Evolutionary conservation across 2,329 filamentous ascomycete species (phyloP).

Genomic region (Rutstroemia sp.): DNA sequence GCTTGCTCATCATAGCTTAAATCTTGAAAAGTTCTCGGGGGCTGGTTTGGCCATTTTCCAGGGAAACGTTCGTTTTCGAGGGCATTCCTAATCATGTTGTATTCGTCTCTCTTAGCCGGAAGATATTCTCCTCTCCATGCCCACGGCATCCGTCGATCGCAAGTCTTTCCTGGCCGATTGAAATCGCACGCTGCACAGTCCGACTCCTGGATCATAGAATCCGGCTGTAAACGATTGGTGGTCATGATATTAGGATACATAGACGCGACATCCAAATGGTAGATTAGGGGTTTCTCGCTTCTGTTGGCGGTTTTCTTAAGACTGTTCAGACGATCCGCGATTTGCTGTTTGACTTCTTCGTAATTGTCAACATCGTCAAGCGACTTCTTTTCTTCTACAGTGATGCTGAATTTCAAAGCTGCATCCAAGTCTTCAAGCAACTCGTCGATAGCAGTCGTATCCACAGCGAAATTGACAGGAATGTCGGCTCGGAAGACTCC

Average conservation of each 20-base stretch:
- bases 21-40: constrained; percentile 71
- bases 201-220: constrained; percentile 97
- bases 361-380: constrained; percentile 76
- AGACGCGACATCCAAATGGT: constrained; percentile 95
- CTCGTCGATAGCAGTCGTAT: constrained; percentile 82
- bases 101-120: constrained; percentile 92
- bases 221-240: constrained; percentile 91
- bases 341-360: constrained; percentile 77
- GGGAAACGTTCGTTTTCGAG: constrained; percentile 91
- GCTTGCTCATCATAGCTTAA: constrained; percentile 78
- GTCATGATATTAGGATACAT: constrained; percentile 99
- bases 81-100: constrained; percentile 96
- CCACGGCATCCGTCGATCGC: constrained; percentile 91
- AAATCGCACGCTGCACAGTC: constrained; percentile 98
- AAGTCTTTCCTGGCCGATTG: constrained; percentile 94
- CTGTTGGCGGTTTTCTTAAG: constrained; percentile 80
- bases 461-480: constrained; percentile 87
- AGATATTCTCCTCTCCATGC: constrained; percentile 97
- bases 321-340: constrained; percentile 59
- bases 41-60: constrained; percentile 63
- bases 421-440: constrained; percentile 79
- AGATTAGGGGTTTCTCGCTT: constrained; percentile 81
- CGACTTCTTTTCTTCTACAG: constrained; percentile 75
- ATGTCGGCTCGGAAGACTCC: constrained; percentile 96
- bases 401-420: constrained; percentile 80